Evolutionary conservation across 371 early-diverging fungal genomes (phyloP).

Genomic region (Amoeboaphelidium occidentale): DNA sequence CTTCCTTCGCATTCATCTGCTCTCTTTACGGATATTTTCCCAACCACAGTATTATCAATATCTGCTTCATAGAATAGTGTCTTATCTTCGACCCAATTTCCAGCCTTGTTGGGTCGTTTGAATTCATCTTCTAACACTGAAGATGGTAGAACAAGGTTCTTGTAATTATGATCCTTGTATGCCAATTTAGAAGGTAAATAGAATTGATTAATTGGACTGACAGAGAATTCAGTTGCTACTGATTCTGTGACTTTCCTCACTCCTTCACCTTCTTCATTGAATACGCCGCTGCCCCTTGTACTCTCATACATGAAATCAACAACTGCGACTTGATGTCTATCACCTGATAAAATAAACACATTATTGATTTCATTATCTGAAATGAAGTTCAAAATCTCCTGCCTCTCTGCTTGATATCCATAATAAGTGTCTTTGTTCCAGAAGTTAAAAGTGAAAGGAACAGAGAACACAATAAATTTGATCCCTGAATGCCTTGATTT

Average conservation of each 20-base stretch:
- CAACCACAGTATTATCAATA: too few species aligned
- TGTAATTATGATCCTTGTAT: too few species aligned
- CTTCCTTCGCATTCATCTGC: too few species aligned
- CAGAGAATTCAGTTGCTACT: constrained; percentile 17
- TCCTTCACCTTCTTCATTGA: too few species aligned
- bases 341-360: constrained; percentile 18
- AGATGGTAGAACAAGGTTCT: too few species aligned
- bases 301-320: constrained; percentile 3
- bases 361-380: constrained; percentile 13
- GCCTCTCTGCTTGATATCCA: constrained; percentile 17
- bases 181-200: too few species aligned
- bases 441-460: constrained; percentile 16
- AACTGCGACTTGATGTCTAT: constrained; percentile 23
- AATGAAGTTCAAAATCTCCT: constrained; percentile 12
- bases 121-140: too few species aligned
- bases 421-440: constrained; percentile 18
- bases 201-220: constrained; percentile 20
- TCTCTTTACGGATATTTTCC: too few species aligned
- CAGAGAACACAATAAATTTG: constrained; percentile 19
- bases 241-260: too few species aligned
- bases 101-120: too few species aligned
- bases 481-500: constrained; percentile 15
- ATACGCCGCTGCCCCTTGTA: neutral
- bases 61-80: too few species aligned
- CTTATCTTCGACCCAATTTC: too few species aligned